Evolutionary conservation across 2,329 filamentous ascomycete genomes (phyloP).

Genomic region (Xylaria sp.): DNA sequence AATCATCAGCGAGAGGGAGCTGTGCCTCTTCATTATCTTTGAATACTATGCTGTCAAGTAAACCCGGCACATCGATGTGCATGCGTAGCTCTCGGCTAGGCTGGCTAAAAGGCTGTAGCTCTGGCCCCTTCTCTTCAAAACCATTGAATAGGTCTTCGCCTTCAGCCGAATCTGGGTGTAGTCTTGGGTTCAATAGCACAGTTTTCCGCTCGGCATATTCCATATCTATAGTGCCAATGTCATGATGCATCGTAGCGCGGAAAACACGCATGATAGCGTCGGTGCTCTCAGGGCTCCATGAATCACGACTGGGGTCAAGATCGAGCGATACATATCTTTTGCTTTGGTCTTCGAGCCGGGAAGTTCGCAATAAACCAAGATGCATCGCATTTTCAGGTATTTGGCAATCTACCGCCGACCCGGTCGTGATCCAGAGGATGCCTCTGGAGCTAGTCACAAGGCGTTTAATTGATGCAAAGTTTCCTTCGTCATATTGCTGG

Average conservation of each 20-base stretch:
- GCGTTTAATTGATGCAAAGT: conserved; percentile 18
- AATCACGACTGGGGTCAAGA: conserved; percentile 38
- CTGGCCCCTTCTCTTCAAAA: conserved; percentile 13
- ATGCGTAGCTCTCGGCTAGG: conserved; percentile 28
- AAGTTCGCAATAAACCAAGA: conserved; percentile 41
- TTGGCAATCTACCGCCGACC: conserved; percentile 33
- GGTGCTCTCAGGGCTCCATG: conserved; percentile 11
- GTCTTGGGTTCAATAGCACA: conserved; percentile 19
- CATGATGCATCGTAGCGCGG: conserved; percentile 4
- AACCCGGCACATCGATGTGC: conserved; percentile 25
- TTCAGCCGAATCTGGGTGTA: conserved; percentile 20
- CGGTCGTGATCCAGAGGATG: conserved; percentile 35
- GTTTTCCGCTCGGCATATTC: conserved; percentile 36
- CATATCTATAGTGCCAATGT: conserved; percentile 13
- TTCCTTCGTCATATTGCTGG: conserved; percentile 15
- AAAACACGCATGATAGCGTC: conserved; percentile 30
- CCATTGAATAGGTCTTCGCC: conserved; percentile 5
- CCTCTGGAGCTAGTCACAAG: conserved; percentile 28
- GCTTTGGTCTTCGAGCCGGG: conserved; percentile 42
- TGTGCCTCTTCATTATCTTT: conserved; percentile 19
- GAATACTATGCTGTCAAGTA: conserved; percentile 30
- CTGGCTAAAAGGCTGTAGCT: conserved; percentile 25
- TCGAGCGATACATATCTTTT: conserved; percentile 42
- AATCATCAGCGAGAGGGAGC: neutral
- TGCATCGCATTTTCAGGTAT: conserved; percentile 35